Conservation (phyloP, 73 alveolate genomes). For the Tetrahymena malaccensis region DNA sequence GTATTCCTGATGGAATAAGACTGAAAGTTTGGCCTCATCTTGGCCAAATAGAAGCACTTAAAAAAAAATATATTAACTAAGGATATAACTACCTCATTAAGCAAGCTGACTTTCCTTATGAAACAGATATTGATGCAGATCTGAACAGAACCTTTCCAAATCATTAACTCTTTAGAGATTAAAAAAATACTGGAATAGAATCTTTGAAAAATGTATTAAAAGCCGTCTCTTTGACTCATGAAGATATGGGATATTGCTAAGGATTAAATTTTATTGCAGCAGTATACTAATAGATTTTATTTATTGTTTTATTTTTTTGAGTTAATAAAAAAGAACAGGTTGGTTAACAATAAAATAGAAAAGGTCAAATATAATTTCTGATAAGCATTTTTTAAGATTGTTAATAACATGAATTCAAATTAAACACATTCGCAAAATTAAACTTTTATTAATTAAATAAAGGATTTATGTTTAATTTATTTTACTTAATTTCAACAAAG, state of each 20-base stretch:
- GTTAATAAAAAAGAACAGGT: no score
- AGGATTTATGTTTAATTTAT: no score
- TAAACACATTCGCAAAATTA: no score
- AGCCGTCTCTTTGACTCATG: slow-evolving; percentile 26
- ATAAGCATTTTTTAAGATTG: background rate
- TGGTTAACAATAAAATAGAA: no score
- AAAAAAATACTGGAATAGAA: slow-evolving; percentile 16
- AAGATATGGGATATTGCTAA: slow-evolving; percentile 46
- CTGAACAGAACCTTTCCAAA: slow-evolving; percentile 22
- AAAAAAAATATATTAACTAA: background rate
- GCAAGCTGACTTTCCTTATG: slow-evolving; percentile 18
- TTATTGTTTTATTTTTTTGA: background rate
- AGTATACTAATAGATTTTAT: background rate
- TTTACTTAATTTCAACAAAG: background rate
- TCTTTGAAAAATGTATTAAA: slow-evolving; percentile 20
- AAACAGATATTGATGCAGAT: slow-evolving; percentile 14
- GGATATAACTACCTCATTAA: background rate
- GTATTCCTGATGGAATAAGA: slow-evolving; percentile 38
- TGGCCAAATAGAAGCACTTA: slow-evolving; percentile 5
- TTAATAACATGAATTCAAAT: no score
- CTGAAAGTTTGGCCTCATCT: slow-evolving; percentile 27
- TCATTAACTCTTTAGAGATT: slow-evolving; percentile 11
- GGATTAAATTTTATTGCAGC: slow-evolving; percentile 34
- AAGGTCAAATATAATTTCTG: background rate
- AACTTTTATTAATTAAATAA: no score